Percentiles rank a stretch among this genome's conserved stretches.
These are phyloP conservation scores for Camellia granthamiana DNA, from an alignment of 148 eudicot genomes.

Conservation along the genomic window DNA sequence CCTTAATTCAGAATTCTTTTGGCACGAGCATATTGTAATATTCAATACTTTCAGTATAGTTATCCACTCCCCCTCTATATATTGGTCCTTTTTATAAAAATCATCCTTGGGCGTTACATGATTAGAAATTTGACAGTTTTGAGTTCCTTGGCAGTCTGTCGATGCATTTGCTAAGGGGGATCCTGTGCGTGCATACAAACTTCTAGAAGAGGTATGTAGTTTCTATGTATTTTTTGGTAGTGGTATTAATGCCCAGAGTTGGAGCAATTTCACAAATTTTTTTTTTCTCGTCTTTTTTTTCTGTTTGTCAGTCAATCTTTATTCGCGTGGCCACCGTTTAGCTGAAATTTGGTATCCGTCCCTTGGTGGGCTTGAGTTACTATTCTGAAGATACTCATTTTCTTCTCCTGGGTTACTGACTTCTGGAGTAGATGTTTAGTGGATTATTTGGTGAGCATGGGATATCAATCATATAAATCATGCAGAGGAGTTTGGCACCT, in stretches of 20 bases:
- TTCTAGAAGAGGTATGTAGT: conserved; percentile 54
- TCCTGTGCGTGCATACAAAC: conserved; percentile 39
- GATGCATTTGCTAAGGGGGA: conserved; percentile 58
- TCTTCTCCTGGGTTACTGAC: background rate
- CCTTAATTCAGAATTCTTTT: background rate
- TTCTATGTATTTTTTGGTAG: background rate
- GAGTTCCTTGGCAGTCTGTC: conserved; percentile 45
- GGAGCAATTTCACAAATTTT: background rate
- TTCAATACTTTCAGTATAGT: background rate
- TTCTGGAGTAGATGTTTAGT: background rate
- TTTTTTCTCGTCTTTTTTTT: background rate
- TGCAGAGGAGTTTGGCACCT: too few species aligned
- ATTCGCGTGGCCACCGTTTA: background rate
- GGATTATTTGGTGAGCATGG: background rate
- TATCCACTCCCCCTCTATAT: background rate
- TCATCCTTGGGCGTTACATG: conserved; percentile 8
- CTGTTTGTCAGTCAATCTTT: background rate
- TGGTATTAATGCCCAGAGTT: background rate
- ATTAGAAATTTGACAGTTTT: conserved; percentile 19
- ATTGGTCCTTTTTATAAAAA: background rate
- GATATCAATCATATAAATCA: background rate
- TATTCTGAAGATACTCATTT: background rate
- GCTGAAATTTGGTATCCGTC: background rate
- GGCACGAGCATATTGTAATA: background rate
- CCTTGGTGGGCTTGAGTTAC: background rate